Percentiles rank a stretch among this genome's conserved stretches.
Evolutionary conservation across 2,329 filamentous ascomycete genomes (phyloP).

Genomic region (Aspergillus aculeatus): DNA sequence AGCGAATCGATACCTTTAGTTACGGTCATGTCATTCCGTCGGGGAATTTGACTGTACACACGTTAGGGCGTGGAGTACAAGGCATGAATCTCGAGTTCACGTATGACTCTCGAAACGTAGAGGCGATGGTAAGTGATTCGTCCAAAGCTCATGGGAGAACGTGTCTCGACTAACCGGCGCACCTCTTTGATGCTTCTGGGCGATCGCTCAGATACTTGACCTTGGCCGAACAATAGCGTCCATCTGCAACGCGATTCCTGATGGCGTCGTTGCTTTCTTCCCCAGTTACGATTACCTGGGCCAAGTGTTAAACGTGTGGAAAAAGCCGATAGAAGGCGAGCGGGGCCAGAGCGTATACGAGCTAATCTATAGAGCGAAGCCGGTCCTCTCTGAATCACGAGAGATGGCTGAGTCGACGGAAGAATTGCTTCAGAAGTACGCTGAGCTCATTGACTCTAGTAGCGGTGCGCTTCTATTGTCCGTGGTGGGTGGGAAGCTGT

Average conservation of each 20-base stretch:
- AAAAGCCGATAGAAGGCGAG: slow-evolving; percentile 36
- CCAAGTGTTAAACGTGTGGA: slow-evolving; percentile 66
- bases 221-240: slow-evolving; percentile 72
- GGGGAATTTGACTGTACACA: slow-evolving; percentile 75
- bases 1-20: slow-evolving; percentile 74
- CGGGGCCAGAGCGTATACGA: slow-evolving; percentile 29
- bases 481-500: slow-evolving; percentile 91
- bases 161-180: slow-evolving; percentile 5
- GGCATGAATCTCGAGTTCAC: slow-evolving; percentile 76
- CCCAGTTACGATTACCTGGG: slow-evolving; percentile 91
- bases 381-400: slow-evolving; percentile 57
- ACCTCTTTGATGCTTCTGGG: neutral
- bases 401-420: slow-evolving; percentile 53
- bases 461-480: slow-evolving; percentile 79
- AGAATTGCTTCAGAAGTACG: slow-evolving; percentile 71
- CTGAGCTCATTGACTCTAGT: slow-evolving; percentile 59
- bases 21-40: slow-evolving; percentile 92
- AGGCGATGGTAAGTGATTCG: slow-evolving; percentile 53
- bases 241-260: slow-evolving; percentile 71
- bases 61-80: slow-evolving; percentile 55
- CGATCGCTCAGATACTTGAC: slow-evolving; percentile 56
- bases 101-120: slow-evolving; percentile 71
- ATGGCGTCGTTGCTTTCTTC: slow-evolving; percentile 92
- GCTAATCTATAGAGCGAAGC: slow-evolving; percentile 34
- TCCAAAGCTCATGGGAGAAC: neutral